Percentiles rank a stretch among this genome's conserved stretches.
phyloP scores from a whole-genome alignment of 2,329 filamentous ascomycete genomes.

The Phyllosticta citrichinensis region DNA sequence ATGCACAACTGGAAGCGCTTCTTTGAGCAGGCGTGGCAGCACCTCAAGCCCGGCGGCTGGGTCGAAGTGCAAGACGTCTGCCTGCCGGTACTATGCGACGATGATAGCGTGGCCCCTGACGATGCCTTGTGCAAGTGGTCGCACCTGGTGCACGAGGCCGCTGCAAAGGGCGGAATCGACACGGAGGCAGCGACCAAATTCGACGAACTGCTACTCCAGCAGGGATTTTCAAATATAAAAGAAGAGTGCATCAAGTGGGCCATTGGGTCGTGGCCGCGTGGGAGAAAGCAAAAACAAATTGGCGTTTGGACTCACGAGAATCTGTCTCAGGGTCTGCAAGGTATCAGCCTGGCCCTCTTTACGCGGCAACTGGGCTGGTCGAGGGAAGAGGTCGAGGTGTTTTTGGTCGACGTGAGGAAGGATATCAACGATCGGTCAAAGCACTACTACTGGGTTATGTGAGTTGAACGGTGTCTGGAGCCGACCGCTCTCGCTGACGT shows the following conservation, averaged over 20 bases:
- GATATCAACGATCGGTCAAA: constrained; percentile 8
- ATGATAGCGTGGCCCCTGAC: constrained; percentile 11
- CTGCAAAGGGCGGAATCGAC: constrained; percentile 12
- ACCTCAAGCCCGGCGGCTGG: constrained; percentile 42
- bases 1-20: constrained; percentile 46
- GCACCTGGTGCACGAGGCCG: neutral
- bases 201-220: constrained; percentile 22
- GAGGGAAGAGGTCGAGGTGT: constrained; percentile 5
- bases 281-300: constrained; percentile 11
- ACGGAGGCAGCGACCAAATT: constrained; percentile 23
- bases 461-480: neutral
- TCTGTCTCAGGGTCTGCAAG: constrained; percentile 9
- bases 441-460: constrained; percentile 7
- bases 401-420: constrained; percentile 5
- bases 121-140: constrained; percentile 1
- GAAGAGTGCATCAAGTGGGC: constrained; percentile 24
- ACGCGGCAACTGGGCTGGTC: constrained; percentile 8
- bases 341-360: constrained; percentile 6
- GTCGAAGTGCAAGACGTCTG: constrained; percentile 39
- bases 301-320: constrained; percentile 8
- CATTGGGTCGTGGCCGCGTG: constrained; percentile 14
- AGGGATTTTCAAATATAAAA: constrained; percentile 21
- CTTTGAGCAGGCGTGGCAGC: constrained; percentile 30
- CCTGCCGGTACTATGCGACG: constrained; percentile 7
- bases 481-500: neutral